These are phyloP conservation scores for Neopestalotiopsis rosae DNA, from an alignment of 2,329 filamentous ascomycete species.

Conservation along the genomic window DNA sequence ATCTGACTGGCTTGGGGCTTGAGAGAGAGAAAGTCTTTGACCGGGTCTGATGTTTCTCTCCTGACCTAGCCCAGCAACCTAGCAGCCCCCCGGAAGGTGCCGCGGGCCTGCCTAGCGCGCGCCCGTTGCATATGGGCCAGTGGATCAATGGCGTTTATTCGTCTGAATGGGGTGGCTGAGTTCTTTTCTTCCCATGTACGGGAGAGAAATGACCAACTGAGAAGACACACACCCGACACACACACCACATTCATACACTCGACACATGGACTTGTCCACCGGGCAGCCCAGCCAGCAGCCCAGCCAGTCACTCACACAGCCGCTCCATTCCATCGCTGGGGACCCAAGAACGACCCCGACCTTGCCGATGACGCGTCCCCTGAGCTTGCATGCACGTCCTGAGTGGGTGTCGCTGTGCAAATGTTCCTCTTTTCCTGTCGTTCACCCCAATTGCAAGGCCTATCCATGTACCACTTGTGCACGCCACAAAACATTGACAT, in stretches of 20 bases:
- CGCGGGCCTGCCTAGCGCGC: conserved; percentile 1
- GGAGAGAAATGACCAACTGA: not conserved
- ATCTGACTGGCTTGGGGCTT: not conserved
- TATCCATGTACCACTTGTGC: no score
- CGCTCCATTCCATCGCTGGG: not conserved
- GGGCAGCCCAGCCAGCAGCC: no score
- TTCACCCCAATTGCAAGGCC: not conserved
- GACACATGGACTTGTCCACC: no score
- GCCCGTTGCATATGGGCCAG: not conserved
- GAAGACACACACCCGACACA: not conserved
- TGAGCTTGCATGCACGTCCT: not conserved
- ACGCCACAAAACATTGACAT: not conserved
- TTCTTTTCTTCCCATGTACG: not conserved
- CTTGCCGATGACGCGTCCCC: conserved; percentile 18
- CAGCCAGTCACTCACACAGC: not conserved
- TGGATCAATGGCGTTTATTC: conserved; percentile 6
- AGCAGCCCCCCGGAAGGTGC: not conserved
- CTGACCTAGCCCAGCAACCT: not conserved
- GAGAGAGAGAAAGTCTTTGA: not conserved
- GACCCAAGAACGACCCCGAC: not conserved
- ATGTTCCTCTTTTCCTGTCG: not conserved
- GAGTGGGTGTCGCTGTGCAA: not conserved
- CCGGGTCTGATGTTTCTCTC: conserved; percentile 1
- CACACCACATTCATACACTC: no score
- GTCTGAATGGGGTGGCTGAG: conserved; percentile 5